phyloP scores from a whole-genome alignment of 805 yeast genomes.

The Martiniozyma abietophila region DNA sequence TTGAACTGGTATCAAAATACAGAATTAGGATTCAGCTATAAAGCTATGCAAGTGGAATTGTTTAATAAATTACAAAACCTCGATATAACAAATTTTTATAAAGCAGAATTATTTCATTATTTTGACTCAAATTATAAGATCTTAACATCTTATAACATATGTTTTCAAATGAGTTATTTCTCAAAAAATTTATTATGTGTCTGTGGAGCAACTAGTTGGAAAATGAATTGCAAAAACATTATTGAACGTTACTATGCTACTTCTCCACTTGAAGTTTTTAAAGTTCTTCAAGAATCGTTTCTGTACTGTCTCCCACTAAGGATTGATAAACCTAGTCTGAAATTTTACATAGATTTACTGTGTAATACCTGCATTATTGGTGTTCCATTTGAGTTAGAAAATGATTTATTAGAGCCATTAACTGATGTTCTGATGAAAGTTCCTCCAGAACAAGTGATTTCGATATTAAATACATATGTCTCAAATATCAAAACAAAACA shows the following conservation, averaged over 20 bases:
- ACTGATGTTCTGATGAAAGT: slow-evolving; percentile 5
- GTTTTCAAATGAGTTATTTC: slow-evolving; percentile 39
- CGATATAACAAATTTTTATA: slow-evolving; percentile 7
- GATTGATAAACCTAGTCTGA: slow-evolving; percentile 10
- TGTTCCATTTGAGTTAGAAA: slow-evolving; percentile 6
- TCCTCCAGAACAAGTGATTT: too few relatives aligned
- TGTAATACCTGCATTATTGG: slow-evolving; percentile 13
- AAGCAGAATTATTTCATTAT: slow-evolving; percentile 11
- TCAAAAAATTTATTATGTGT: slow-evolving; percentile 43
- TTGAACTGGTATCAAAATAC: slow-evolving; percentile 6
- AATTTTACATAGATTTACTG: slow-evolving; percentile 14
- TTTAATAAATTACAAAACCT: slow-evolving; percentile 16
- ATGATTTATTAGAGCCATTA: slow-evolving; percentile 6
- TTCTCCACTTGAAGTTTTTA: slow-evolving; percentile 22
- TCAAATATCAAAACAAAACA: too few relatives aligned
- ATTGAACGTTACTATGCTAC: slow-evolving; percentile 31
- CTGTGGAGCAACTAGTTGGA: slow-evolving; percentile 44
- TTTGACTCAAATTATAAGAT: slow-evolving; percentile 15
- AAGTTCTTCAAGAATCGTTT: slow-evolving; percentile 16
- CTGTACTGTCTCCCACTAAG: slow-evolving; percentile 12
- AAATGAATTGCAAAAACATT: slow-evolving; percentile 33
- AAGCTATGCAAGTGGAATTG: slow-evolving; percentile 10
- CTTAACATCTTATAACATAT: slow-evolving; percentile 14
- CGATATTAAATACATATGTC: too few relatives aligned
- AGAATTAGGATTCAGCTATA: slow-evolving; percentile 1